Evolutionary conservation across 2,329 filamentous ascomycete species (phyloP).

Genomic region (Epichloe festucae): DNA sequence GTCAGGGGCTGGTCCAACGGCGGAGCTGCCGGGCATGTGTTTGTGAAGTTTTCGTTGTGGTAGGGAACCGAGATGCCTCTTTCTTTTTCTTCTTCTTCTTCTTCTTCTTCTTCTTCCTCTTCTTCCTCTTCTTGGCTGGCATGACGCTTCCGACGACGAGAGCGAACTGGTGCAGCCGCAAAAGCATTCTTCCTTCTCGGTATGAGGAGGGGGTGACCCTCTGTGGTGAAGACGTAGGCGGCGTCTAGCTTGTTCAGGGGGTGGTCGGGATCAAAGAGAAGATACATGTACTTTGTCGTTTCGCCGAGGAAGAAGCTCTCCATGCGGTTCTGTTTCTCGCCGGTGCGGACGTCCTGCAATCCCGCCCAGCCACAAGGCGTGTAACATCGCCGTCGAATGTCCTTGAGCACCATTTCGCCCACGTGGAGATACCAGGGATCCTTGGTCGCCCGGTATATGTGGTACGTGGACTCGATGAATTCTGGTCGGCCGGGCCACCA

Average conservation of each 20-base stretch:
- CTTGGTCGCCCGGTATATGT: constrained; percentile 83
- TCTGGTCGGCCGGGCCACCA: constrained; percentile 97
- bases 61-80: constrained; percentile 19
- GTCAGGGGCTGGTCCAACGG: constrained; percentile 49
- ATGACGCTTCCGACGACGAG: constrained; percentile 5
- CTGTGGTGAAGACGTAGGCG: constrained; percentile 87
- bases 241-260: constrained; percentile 84
- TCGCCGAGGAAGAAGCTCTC: constrained; percentile 98
- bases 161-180: neutral
- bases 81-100: neutral
- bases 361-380: constrained; percentile 89
- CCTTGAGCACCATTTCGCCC: constrained; percentile 85
- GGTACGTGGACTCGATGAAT: constrained; percentile 93
- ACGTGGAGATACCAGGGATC: constrained; percentile 96
- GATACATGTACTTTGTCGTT: constrained; percentile 88
- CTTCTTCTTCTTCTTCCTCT: neutral
- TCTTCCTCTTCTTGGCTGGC: neutral
- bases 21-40: constrained; percentile 51
- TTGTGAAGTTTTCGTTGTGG: constrained; percentile 33
- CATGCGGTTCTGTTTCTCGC: constrained; percentile 88
- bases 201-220: constrained; percentile 85
- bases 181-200: constrained; percentile 29
- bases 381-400: constrained; percentile 81
- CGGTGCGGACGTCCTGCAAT: constrained; percentile 66
- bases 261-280: constrained; percentile 77